Evolutionary conservation across 1,284 basidiomycete genomes (phyloP).

Genomic region (Moesziomyces parantarcticus): DNA sequence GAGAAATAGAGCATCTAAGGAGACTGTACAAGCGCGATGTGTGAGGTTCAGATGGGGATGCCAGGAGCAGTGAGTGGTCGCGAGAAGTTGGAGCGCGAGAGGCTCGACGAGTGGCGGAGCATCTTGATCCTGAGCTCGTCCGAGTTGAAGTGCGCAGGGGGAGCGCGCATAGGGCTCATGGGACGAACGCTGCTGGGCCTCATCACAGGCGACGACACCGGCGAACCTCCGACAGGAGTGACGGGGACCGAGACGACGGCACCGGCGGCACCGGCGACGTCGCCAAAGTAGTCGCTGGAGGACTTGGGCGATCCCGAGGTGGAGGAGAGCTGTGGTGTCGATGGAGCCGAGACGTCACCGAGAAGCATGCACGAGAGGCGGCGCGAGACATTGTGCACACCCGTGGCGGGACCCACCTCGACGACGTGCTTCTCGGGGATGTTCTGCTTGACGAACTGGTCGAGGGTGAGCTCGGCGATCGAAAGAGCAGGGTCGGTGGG

Average conservation of each 20-base stretch:
- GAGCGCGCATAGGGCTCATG: constrained; percentile 36
- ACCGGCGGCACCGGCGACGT: constrained; percentile 17
- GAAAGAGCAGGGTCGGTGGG: constrained; percentile 42
- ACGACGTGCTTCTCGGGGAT: constrained; percentile 33
- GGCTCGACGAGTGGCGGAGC: constrained; percentile 35
- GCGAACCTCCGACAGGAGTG: constrained; percentile 21
- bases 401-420: constrained; percentile 18
- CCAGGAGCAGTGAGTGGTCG: constrained; percentile 37
- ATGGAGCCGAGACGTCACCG: constrained; percentile 23
- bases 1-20: background rate
- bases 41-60: constrained; percentile 16
- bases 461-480: constrained; percentile 32
- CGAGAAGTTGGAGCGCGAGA: constrained; percentile 21
- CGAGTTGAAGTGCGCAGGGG: constrained; percentile 39
- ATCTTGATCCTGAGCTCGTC: constrained; percentile 42
- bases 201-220: constrained; percentile 17
- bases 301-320: constrained; percentile 21
- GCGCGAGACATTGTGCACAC: constrained; percentile 35
- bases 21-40: too few species aligned
- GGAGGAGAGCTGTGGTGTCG: constrained; percentile 22
- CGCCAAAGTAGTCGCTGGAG: constrained; percentile 28
- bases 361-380: constrained; percentile 43
- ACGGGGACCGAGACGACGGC: constrained; percentile 21
- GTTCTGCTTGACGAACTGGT: constrained; percentile 47
- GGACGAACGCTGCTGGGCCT: constrained; percentile 31